Evolutionary conservation across 1,284 basidiomycete genomes (phyloP).

Genomic region (Farysia itapuensis): DNA sequence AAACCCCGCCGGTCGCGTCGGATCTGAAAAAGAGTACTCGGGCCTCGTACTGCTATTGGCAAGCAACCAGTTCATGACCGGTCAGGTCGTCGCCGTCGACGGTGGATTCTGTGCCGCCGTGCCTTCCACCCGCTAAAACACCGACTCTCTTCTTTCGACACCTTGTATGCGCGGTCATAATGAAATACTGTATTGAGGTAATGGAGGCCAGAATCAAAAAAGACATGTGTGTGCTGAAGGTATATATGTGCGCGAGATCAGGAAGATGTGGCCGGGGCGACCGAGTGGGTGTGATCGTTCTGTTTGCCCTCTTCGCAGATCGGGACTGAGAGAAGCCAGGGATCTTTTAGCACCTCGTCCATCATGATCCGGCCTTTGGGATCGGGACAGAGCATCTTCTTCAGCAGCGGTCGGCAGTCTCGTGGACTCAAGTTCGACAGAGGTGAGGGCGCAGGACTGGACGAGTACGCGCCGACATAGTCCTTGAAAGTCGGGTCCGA

Average conservation of each 20-base stretch:
- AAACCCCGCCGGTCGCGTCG: slow-evolving; percentile 43
- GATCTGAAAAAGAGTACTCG: slow-evolving; percentile 38
- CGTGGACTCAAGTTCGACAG: slow-evolving; percentile 84
- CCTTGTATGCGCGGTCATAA: too few species aligned
- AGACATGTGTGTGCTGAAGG: too few species aligned
- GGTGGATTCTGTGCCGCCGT: slow-evolving; percentile 45
- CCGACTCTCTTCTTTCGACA: neutral
- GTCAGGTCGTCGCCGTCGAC: slow-evolving; percentile 43
- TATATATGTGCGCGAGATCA: too few species aligned
- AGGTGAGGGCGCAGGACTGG: slow-evolving; percentile 62
- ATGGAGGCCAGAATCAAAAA: too few species aligned
- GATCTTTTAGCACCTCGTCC: slow-evolving; percentile 79
- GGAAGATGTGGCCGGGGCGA: slow-evolving; percentile 4
- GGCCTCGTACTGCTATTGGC: slow-evolving; percentile 39
- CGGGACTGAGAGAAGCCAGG: slow-evolving; percentile 68
- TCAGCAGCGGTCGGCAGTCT: slow-evolving; percentile 79
- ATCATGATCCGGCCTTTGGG: slow-evolving; percentile 77
- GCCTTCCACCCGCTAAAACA: slow-evolving; percentile 10
- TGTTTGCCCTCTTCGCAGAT: slow-evolving; percentile 22
- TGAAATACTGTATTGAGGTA: too few species aligned
- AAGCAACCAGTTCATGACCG: slow-evolving; percentile 38
- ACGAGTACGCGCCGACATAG: slow-evolving; percentile 71
- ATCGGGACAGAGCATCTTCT: slow-evolving; percentile 94
- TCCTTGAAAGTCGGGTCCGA: slow-evolving; percentile 80
- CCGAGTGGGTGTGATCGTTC: slow-evolving; percentile 39